Evolutionary conservation across 2,329 filamentous ascomycete genomes (phyloP), one percentile per base, ranked within the genome.

Genomic region (Colletotrichum sojae): DNA sequence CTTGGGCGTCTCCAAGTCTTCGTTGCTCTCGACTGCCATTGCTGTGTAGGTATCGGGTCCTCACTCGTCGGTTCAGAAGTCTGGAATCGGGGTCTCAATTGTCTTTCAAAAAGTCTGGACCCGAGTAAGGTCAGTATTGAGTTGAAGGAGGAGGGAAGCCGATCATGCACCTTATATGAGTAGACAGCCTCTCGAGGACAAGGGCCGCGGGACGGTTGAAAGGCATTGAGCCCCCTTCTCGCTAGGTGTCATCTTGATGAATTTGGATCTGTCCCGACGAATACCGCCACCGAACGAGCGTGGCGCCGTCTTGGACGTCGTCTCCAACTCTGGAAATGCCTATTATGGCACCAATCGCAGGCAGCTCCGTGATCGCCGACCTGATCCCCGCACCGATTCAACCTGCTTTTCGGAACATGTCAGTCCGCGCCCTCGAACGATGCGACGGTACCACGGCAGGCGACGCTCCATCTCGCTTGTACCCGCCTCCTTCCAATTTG

Each of bases 301-400:
- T 61, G 63, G 45, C 40, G 20, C 31, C 31, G 39, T n/a, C 12
- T 8, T 39, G 53, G 63, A 40, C 1, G 20, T n/a, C 22, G 18
- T 9, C 16, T 27, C 31, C 22, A 13, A 39, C 10, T 27, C 36
- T 5, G n/a, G 20, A 6, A 45, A 8, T 48, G 2, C 66, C 49
- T 55, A 69, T 51, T 60, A 60, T 48, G 55, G 62, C 62, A 59
- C 62, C 43, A 69, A 69, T 66, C 49, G 39, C 36, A 45, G 18
- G 16, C 31, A 36, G 20, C 62, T 58, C 60, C 65, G 53, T n/a
- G n/a, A 48, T 20, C 9, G 20, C 9, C 20, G 10, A 15, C 18
- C 39, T 18, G 64, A 51, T 2, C 27, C 6, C 54, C 40, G 65
- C 54, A 43, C 48, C 60, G 48, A 22, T 16, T 54, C 12, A 5